Conservation (phyloP, 2,329 filamentous ascomycete species). For the Fusarium sp. region DNA sequence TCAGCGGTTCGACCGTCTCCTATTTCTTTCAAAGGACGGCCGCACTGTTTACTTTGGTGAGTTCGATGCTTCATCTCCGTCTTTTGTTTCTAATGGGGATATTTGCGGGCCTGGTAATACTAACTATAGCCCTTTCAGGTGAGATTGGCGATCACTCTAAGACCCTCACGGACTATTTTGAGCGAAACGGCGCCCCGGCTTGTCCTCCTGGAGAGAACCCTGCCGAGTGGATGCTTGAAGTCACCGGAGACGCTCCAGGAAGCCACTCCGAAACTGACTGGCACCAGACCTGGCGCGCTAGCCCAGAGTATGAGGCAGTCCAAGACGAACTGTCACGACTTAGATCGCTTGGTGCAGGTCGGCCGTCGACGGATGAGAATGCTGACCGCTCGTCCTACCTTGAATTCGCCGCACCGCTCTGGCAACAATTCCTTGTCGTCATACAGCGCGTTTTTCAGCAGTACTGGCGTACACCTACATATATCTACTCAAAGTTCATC, state of each 20-base stretch:
- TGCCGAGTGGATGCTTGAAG: slow-evolving; percentile 77
- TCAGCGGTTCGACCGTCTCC: slow-evolving; percentile 68
- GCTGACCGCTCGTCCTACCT: slow-evolving; percentile 32
- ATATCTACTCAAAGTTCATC: slow-evolving; percentile 72
- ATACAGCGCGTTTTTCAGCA: slow-evolving; percentile 54
- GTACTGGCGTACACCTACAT: slow-evolving; percentile 65
- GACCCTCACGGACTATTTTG: slow-evolving; percentile 73
- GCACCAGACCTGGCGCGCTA: slow-evolving; percentile 55
- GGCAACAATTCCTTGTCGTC: slow-evolving; percentile 52
- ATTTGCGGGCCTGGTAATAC: too few relatives aligned
- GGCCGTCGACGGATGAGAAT: fast-evolving
- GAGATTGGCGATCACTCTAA: slow-evolving; percentile 72
- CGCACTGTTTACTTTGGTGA: slow-evolving; percentile 72
- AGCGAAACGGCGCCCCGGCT: slow-evolving; percentile 69
- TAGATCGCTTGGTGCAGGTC: background rate
- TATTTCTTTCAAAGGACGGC: slow-evolving; percentile 73
- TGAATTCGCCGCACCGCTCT: slow-evolving; percentile 51
- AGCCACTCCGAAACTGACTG: slow-evolving; percentile 61
- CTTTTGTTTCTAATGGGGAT: too few relatives aligned
- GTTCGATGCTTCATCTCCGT: background rate
- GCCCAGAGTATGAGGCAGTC: slow-evolving; percentile 50
- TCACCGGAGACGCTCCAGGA: slow-evolving; percentile 62
- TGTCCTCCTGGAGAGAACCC: slow-evolving; percentile 73
- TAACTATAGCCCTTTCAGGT: slow-evolving; percentile 51
- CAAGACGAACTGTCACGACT: slow-evolving; percentile 53